A percentile compares a stretch with the other conserved stretches of the same genome.
Evolutionary conservation across 495 filamentous ascomycete genomes (phyloP).

Genomic region (Cryomyces minteri): DNA sequence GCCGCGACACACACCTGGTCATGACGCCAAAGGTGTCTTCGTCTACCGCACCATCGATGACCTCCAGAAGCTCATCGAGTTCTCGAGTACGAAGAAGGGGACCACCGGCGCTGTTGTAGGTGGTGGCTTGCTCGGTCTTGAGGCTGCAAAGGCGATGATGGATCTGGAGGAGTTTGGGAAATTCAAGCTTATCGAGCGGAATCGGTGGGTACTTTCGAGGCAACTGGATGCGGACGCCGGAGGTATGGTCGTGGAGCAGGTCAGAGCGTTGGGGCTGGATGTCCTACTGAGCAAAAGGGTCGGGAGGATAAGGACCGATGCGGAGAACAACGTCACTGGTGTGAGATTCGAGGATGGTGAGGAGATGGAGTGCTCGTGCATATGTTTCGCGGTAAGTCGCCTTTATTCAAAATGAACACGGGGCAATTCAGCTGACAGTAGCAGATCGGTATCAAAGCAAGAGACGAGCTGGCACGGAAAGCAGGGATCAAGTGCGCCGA

Average conservation of each 20-base stretch:
- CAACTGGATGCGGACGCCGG: slow-evolving; percentile 82
- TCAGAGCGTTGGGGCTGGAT: slow-evolving; percentile 63
- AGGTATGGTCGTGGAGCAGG: slow-evolving; percentile 66
- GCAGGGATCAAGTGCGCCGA: slow-evolving; percentile 59
- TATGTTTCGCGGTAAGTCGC: slow-evolving; percentile 63
- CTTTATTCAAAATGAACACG: not conserved
- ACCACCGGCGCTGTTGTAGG: slow-evolving; percentile 66
- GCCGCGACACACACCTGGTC: slow-evolving; percentile 60
- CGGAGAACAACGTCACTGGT: slow-evolving; percentile 49
- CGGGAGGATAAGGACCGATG: slow-evolving; percentile 48
- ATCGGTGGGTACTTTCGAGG: slow-evolving; percentile 72
- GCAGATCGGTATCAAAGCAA: slow-evolving; percentile 61
- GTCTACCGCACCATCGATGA: slow-evolving; percentile 90
- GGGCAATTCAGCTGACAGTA: slow-evolving; percentile 1
- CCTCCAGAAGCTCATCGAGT: slow-evolving; percentile 63
- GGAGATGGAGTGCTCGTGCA: slow-evolving; percentile 58
- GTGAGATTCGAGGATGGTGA: slow-evolving; percentile 77
- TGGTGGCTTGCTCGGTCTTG: slow-evolving; percentile 77
- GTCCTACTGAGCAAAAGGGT: slow-evolving; percentile 69
- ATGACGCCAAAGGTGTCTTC: slow-evolving; percentile 77
- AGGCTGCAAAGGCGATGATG: slow-evolving; percentile 92
- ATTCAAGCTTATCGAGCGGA: slow-evolving; percentile 76
- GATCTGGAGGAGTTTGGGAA: slow-evolving; percentile 61
- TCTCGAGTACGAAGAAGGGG: slow-evolving; percentile 44
- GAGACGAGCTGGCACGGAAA: slow-evolving; percentile 60